Base-by-base conservation (phyloP, 2,329 filamentous ascomycete genomes). In the Penicillium sp. region DNA sequence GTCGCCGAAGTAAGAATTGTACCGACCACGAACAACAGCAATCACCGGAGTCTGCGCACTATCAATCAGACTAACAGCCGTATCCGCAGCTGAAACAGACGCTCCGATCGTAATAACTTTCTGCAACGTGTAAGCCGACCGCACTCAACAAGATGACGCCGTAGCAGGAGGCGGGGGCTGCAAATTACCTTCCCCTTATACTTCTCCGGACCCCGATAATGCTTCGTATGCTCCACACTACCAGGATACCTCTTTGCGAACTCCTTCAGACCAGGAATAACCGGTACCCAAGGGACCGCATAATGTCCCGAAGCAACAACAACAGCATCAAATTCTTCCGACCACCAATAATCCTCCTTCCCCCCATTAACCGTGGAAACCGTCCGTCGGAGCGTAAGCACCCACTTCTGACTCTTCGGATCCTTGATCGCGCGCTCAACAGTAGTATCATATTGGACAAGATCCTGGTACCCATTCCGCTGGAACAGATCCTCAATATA, bases 11-110 rank as follows among this genome's bases (percentile, higher is more conserved):
- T 81, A 83, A 7, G 72, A 66, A 52, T 77, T 75, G 28, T 77
- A 74, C 51, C 64, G 75, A n/a, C 75, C 76, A 10, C 80, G 72
- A 6, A 81, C 73, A 19, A 83, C 77, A 13, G 78, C 75, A 50
- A 79, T 72, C 4, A 83, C 68, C 0, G 80, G 80, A 0, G 65
- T 57, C 35, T 75, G 61, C 0, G 75, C 76, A 0, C 72, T 66
- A 11, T 71, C 68, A 12, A 76, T 65, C 2, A 83, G 69, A 44
- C 80, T 77, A 48, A 78, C 75, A 1, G 78, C 75, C 11, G 83
- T 83, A 57, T 87, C 84, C 25, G 80, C 77, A 0, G 79, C 82
- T 0, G 82, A 86, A 3, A 86, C 82, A 0, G 80, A 84, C 1
- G 80, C 82, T 3, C 83, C 83, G 1, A 87, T 80, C 0, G 83